A percentile compares a stretch with the other conserved stretches of the same genome.
These are phyloP conservation scores for Tagetes patula DNA, from an alignment of 129 eudicot species.

Conservation along the genomic window DNA sequence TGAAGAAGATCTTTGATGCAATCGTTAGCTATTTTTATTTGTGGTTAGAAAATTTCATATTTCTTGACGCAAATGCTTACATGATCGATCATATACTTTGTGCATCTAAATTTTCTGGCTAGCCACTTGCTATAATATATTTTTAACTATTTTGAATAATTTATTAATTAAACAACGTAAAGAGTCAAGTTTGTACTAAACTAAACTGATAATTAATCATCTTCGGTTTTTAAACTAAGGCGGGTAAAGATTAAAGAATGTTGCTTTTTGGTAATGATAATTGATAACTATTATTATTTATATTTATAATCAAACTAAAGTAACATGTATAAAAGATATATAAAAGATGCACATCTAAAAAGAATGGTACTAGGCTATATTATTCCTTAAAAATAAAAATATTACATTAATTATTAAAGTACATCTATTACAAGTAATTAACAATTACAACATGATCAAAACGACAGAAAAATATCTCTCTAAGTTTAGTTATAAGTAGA, in stretches of 20 bases:
- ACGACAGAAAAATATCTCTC: background rate
- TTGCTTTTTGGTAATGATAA: background rate
- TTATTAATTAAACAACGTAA: background rate
- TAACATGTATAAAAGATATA: background rate
- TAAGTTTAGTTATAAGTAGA: background rate
- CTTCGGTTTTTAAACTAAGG: background rate
- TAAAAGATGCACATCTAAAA: background rate
- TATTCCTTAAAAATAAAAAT: background rate
- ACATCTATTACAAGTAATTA: background rate
- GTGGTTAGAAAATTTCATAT: too few species aligned
- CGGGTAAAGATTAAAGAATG: background rate
- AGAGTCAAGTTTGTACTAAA: slow-evolving; percentile 1
- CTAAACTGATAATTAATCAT: background rate
- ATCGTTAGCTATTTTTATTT: too few species aligned
- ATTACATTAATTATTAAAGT: background rate
- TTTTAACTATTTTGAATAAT: background rate
- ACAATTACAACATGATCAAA: background rate
- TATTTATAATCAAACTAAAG: background rate
- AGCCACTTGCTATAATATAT: too few species aligned
- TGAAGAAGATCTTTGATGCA: too few species aligned
- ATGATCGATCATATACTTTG: background rate
- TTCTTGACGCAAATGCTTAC: background rate
- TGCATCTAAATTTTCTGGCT: too few species aligned
- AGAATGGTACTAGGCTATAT: background rate
- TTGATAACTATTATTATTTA: background rate